A percentile compares a stretch with the other conserved stretches of the same genome.
These are phyloP conservation scores for Coemansia sp. DNA, from an alignment of 192 early-diverging fungal species.

Conservation along the genomic window DNA sequence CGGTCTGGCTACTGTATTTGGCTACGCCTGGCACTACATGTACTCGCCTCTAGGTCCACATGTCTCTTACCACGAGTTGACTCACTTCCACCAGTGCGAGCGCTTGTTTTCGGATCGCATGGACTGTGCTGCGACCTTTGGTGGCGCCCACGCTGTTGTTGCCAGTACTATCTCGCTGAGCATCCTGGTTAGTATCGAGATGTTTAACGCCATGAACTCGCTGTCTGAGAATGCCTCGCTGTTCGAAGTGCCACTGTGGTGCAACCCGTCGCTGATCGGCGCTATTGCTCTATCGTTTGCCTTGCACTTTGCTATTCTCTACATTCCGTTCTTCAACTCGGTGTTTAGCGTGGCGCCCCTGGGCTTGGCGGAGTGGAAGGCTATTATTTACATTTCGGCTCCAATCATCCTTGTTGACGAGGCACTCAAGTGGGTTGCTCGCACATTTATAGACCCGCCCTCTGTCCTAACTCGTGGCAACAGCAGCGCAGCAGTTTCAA, in stretches of 20 bases:
- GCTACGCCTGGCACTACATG: slow-evolving; percentile 99
- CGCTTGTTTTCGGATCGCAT: slow-evolving; percentile 80
- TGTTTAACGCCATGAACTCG: slow-evolving; percentile 98
- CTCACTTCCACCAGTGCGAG: slow-evolving; percentile 90
- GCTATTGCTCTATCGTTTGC: slow-evolving; percentile 86
- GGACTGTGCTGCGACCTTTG: slow-evolving; percentile 87
- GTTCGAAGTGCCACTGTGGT: slow-evolving; percentile 87
- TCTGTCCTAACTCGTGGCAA: neutral
- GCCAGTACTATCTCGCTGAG: slow-evolving; percentile 96
- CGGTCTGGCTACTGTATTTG: slow-evolving; percentile 91
- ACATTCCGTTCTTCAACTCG: slow-evolving; percentile 93
- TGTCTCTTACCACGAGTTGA: slow-evolving; percentile 85
- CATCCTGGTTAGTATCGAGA: slow-evolving; percentile 95
- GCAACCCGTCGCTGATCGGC: slow-evolving; percentile 83
- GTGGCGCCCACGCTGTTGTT: slow-evolving; percentile 69
- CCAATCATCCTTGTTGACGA: slow-evolving; percentile 96
- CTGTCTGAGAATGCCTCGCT: slow-evolving; percentile 95
- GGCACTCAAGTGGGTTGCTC: slow-evolving; percentile 75
- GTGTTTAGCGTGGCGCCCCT: slow-evolving; percentile 91
- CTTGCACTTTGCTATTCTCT: slow-evolving; percentile 95
- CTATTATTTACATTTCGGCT: slow-evolving; percentile 82
- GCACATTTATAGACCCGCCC: slow-evolving; percentile 54
- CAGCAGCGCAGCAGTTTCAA: neutral
- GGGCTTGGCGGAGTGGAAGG: slow-evolving; percentile 85
- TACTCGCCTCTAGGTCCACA: slow-evolving; percentile 86